Percentiles rank a stretch among this genome's conserved stretches.
These are phyloP conservation scores for Coleophoma crateriformis DNA, from an alignment of 2,329 filamentous ascomycete species.

Conservation along the genomic window DNA sequence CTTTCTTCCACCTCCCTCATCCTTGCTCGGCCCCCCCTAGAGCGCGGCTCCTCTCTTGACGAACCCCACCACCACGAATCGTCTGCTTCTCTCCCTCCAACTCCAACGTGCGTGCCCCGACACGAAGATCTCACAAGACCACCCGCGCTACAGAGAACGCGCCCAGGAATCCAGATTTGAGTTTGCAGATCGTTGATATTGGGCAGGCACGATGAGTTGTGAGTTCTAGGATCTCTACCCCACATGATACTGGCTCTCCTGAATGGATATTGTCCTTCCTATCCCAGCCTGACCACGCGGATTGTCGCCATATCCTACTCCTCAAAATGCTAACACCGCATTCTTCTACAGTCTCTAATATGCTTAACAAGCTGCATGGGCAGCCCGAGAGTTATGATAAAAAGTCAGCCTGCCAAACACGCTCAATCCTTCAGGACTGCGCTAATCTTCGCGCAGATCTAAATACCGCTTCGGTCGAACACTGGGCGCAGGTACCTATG, in stretches of 20 bases:
- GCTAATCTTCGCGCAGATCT: conserved; percentile 45
- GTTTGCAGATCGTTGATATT: background rate
- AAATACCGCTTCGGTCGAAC: conserved; percentile 92
- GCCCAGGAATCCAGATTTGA: background rate
- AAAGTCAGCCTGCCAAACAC: conserved; percentile 56
- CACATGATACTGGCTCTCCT: too few species aligned
- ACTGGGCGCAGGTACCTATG: conserved; percentile 94
- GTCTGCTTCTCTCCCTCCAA: too few species aligned
- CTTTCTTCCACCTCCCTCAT: too few species aligned
- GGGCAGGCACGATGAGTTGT: conserved; percentile 27
- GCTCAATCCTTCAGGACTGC: conserved; percentile 3
- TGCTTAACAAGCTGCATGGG: conserved; percentile 93
- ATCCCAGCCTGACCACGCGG: background rate
- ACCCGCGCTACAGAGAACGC: background rate
- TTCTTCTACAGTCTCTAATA: conserved; percentile 63
- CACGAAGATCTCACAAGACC: too few species aligned
- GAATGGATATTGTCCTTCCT: too few species aligned
- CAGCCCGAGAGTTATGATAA: conserved; percentile 98
- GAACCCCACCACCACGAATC: too few species aligned
- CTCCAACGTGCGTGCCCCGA: too few species aligned
- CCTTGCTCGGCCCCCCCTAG: too few species aligned
- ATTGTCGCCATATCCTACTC: background rate
- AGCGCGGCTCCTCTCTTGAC: too few species aligned
- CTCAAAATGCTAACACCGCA: background rate
- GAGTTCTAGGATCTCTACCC: conserved; percentile 8